Evolutionary conservation across 257 asterid species (phyloP).

Genomic region (Fraxinus anomala): DNA sequence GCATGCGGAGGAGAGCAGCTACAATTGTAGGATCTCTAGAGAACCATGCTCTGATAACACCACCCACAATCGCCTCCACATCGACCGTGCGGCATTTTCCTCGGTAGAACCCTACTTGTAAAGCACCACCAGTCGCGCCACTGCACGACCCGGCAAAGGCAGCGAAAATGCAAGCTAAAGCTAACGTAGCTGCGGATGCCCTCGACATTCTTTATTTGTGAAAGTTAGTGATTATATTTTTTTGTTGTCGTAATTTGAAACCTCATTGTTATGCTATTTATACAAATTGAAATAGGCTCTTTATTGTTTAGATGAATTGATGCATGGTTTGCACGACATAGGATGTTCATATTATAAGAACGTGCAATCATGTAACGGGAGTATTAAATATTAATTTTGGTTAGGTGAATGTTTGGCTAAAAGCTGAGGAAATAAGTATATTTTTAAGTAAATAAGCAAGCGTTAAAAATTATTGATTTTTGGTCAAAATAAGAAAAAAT

Average conservation of each 20-base stretch:
- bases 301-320: not conserved
- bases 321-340: constrained; percentile 1
- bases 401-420: not conserved
- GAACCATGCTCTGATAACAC: constrained; percentile 26
- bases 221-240: not conserved
- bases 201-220: constrained; percentile 29
- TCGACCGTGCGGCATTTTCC: constrained; percentile 43
- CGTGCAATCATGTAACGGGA: not conserved
- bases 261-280: not conserved
- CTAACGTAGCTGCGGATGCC: not conserved
- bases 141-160: constrained; percentile 10
- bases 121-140: not conserved
- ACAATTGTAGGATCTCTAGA: constrained; percentile 36
- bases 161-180: constrained; percentile 11
- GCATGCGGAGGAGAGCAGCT: constrained; percentile 64
- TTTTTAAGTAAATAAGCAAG: not conserved
- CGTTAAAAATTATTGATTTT: not conserved
- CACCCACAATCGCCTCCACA: constrained; percentile 39
- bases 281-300: not conserved
- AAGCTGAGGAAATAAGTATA: not conserved
- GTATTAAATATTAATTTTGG: not conserved
- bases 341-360: not conserved
- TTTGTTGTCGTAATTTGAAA: not conserved
- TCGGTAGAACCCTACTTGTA: constrained; percentile 42
- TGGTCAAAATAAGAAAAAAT: no score